Percentiles rank a stretch among this genome's conserved stretches.
phyloP scores from a whole-genome alignment of 805 yeast species.

The Debaryomyces castellii region DNA sequence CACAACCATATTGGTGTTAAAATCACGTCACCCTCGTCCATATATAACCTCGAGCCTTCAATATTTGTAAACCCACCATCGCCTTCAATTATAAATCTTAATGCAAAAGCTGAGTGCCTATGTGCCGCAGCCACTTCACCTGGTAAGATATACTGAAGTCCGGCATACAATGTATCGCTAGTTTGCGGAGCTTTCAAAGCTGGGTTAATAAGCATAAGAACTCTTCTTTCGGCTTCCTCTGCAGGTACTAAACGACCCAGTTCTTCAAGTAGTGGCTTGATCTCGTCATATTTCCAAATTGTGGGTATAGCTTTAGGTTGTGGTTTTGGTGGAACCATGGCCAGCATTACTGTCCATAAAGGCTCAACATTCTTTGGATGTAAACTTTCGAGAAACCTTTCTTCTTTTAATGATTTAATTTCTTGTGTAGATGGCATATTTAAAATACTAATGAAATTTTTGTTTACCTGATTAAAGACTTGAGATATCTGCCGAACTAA shows the following conservation, averaged over 20 bases:
- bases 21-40: constrained; percentile 12
- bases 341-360: constrained; percentile 12
- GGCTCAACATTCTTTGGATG: constrained; percentile 11
- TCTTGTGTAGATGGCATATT: constrained; percentile 1
- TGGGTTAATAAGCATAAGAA: constrained; percentile 12
- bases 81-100: constrained; percentile 12
- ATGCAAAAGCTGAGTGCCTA: constrained; percentile 12
- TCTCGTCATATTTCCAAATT: constrained; percentile 9
- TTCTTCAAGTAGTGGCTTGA: constrained; percentile 10
- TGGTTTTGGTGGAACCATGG: constrained; percentile 13
- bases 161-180: constrained; percentile 14
- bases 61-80: constrained; percentile 12
- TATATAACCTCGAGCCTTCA: constrained; percentile 10
- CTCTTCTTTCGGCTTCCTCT: constrained; percentile 13
- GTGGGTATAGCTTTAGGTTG: constrained; percentile 11
- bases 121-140: constrained; percentile 15
- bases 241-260: constrained; percentile 12
- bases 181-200: constrained; percentile 12
- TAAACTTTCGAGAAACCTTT: constrained; percentile 7
- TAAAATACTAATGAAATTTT: not conserved
- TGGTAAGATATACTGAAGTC: constrained; percentile 11
- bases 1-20: constrained; percentile 12
- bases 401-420: not conserved
- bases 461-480: too few species aligned
- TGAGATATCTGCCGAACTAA: not conserved